Evolutionary conservation across 2,329 filamentous ascomycete species (phyloP).

Genomic region (Lasiodiplodia sp.): DNA sequence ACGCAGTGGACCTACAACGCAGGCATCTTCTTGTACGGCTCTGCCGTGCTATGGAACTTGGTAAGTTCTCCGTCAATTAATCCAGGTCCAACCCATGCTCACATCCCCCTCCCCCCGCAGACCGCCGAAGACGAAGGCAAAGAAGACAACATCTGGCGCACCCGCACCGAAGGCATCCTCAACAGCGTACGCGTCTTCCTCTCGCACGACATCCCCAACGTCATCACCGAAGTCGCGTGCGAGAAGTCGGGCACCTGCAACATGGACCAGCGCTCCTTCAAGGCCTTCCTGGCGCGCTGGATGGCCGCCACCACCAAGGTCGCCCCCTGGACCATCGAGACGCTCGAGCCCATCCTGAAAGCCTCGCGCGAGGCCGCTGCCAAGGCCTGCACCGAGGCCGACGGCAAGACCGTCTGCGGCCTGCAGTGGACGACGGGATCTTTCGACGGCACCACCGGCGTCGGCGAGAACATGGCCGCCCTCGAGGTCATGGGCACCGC

Average conservation of each 20-base stretch:
- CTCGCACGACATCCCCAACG: conserved; percentile 38
- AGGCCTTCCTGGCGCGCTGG: conserved; percentile 53
- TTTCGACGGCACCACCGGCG: conserved; percentile 58
- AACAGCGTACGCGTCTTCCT: conserved; percentile 52
- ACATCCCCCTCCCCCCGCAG: not conserved
- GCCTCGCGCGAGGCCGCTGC: conserved; percentile 65
- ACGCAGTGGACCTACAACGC: conserved; percentile 58
- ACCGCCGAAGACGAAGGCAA: conserved; percentile 13
- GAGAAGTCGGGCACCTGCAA: conserved; percentile 55
- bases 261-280: conserved; percentile 56
- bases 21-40: conserved; percentile 54
- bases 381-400: conserved; percentile 60
- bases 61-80: conserved; percentile 42
- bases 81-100: not conserved
- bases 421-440: conserved; percentile 52
- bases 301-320: conserved; percentile 52
- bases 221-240: conserved; percentile 59
- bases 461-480: conserved; percentile 67
- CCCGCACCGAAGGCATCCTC: conserved; percentile 44
- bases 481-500: conserved; percentile 61
- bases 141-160: conserved; percentile 26
- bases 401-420: conserved; percentile 56
- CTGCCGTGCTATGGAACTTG: conserved; percentile 56
- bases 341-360: conserved; percentile 60
- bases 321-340: conserved; percentile 45